Base-by-base conservation (phyloP, 345 rosid genomes). In the Lepidium africanum region DNA sequence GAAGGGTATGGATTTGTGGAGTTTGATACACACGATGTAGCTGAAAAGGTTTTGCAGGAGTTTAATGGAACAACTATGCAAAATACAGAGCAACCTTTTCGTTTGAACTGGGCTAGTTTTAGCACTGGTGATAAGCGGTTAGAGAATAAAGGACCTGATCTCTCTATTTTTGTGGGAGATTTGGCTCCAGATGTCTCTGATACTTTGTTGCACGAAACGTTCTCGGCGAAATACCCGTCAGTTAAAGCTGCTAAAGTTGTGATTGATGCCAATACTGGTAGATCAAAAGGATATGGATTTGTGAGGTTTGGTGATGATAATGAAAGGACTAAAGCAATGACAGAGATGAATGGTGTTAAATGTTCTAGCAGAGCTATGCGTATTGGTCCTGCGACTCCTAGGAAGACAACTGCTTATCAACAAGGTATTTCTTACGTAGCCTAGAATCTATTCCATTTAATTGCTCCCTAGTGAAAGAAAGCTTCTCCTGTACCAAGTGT, bases 1-100 rank as follows among this genome's bases (percentile, higher is more conserved):
- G 97, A 89, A 79, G 97, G 99, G 15, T 91, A 94, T 65, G 99
- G 99, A 46, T 94, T 91, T 73, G 93, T 94, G 63, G 99, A 94
- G 63, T 94, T 91, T 73, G 71, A 65, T 67, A 76, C 92, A 16
- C 99, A 89, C 58, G 85, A 84, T n/a, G 79, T 87, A 15, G 97
- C 97, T 23, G 97, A 90, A 57, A 86, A 94, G 78, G 90, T 89
- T 76, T 78, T 91, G 51, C 92, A 91, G 69, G 82, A 80, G 40
- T 89, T 86, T 53, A 55, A 84, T 38, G 83, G 84, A 67, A 73
- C 78, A 50, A 43, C 79, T 80, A 94, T 94, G 99, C 90, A 83
- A 64, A 87, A 84, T 45, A 78, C 86, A 0, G 97, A 94, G 2
- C 97, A 86, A 73, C 91, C 89, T n/a, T 94, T 87, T 70, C 97